Evolutionary conservation across 495 filamentous ascomycete species (phyloP).

Genomic region (Lophiotrema nucula): DNA sequence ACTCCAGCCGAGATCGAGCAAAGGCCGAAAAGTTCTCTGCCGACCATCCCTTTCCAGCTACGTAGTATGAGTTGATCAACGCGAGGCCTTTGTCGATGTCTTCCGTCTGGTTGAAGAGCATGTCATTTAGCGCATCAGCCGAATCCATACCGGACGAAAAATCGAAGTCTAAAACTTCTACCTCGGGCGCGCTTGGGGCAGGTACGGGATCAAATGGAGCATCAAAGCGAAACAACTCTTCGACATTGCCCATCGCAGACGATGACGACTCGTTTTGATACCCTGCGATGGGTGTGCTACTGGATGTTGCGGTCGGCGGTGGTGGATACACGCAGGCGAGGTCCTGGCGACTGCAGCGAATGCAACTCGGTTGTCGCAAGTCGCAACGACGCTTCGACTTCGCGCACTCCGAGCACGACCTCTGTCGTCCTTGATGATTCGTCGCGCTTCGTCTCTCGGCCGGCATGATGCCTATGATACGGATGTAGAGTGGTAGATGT

Average conservation of each 20-base stretch:
- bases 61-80: neutral
- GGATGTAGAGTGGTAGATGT: no score
- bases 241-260: neutral
- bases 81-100: neutral
- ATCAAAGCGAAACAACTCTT: neutral
- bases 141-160: neutral
- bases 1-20: slow-evolving; percentile 45
- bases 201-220: neutral
- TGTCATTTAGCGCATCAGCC: slow-evolving; percentile 1
- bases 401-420: slow-evolving; percentile 54
- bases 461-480: no score
- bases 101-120: neutral
- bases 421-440: slow-evolving; percentile 49
- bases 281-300: neutral
- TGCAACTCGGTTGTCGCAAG: slow-evolving; percentile 48
- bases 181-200: neutral
- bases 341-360: slow-evolving; percentile 47
- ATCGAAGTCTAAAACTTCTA: slow-evolving; percentile 18
- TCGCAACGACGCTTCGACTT: slow-evolving; percentile 42
- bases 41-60: neutral
- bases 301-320: neutral
- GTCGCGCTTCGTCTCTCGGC: no score
- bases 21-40: slow-evolving; percentile 2
- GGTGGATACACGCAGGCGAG: slow-evolving; percentile 47
- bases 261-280: neutral